These are phyloP conservation scores for Chiua virens DNA, from an alignment of 768 basidiomycete genomes.

Conservation along the genomic window DNA sequence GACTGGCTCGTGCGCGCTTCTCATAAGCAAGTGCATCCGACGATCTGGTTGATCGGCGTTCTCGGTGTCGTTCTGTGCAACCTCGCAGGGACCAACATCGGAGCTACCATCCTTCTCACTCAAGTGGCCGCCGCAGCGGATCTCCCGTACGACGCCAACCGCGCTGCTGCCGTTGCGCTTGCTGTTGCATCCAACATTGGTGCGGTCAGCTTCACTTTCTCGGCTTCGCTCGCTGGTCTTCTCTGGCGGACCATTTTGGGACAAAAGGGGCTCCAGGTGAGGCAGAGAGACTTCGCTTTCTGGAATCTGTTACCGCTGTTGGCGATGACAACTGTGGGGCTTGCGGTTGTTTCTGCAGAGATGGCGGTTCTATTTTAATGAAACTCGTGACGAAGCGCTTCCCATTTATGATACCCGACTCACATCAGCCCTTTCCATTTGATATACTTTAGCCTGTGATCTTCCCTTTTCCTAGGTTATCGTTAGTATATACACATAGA, in stretches of 20 bases:
- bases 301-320: slow-evolving; percentile 71
- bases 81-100: slow-evolving; percentile 86
- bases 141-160: slow-evolving; percentile 34
- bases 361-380: slow-evolving; percentile 53
- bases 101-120: slow-evolving; percentile 85
- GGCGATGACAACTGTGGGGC: slow-evolving; percentile 63
- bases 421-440: too few relatives aligned
- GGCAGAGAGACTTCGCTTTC: slow-evolving; percentile 60
- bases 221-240: slow-evolving; percentile 84
- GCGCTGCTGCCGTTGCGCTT: slow-evolving; percentile 68
- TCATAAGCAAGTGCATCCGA: slow-evolving; percentile 41
- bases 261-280: slow-evolving; percentile 69
- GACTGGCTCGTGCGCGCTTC: slow-evolving; percentile 57
- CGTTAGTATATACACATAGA: too few relatives aligned
- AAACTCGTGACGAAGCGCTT: not conserved
- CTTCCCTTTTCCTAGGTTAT: too few relatives aligned
- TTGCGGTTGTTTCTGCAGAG: slow-evolving; percentile 74
- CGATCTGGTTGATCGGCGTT: slow-evolving; percentile 68
- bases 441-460: too few relatives aligned
- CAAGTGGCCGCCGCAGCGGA: slow-evolving; percentile 63
- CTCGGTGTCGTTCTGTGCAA: slow-evolving; percentile 78
- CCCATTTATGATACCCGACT: too few relatives aligned
- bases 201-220: slow-evolving; percentile 87
- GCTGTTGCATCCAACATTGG: slow-evolving; percentile 90
- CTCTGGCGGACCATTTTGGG: slow-evolving; percentile 76